Evolutionary conservation across 495 filamentous ascomycete genomes (phyloP), one percentile per base, ranked within the genome.

Genomic region (Lasiosphaeriaceae sp.): DNA sequence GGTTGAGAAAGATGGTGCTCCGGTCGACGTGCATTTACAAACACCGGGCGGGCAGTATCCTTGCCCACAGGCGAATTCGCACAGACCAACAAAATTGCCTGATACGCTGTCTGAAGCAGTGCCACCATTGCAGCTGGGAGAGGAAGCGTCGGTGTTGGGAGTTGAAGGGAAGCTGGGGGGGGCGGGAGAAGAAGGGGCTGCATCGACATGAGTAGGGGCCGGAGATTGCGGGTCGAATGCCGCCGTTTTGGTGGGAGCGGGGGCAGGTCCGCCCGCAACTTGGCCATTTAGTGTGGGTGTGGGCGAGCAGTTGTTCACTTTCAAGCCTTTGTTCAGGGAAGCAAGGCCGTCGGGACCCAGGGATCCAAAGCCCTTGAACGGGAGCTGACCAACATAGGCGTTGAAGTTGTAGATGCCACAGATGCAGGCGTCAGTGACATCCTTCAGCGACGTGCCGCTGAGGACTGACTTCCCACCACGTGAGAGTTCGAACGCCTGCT

Each of bases 361-460:
- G 9, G 71, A 54, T 54, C 81, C 80, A 21, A 64, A 63, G 3
- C 64, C 50, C 3, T 71, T 71, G 2, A 71, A 64, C 2, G 80
- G 80, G 1, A 83, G 69, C 8, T 62, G 74, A 37, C 80, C 80
- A 3, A 72, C 77, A 56, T 82, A 86, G 22, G 81, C 78, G 57
- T 86, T 86, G 71, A 81, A 86, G 64, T 86, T 86, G 69, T 85
- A 86, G 54, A 86, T 77, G 12, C 83, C 84, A 55, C 81, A 84
- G 23, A 75, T 65, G 63, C 82, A 86, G 0, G 63, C 62, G 45
- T 78, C 68, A 11, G 68, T 69, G 52, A 87, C 74, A 34, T 83
- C 74, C 64, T 77, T 78, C 50, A 80, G 60, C 37, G 82, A 82
- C 1, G 74, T 80, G n/a, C 78, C 83, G 17, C 67, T 72, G 23